Conservation (phyloP, 225 moss, liverwort and hornwort genomes). For the Bryum argenteum region DNA sequence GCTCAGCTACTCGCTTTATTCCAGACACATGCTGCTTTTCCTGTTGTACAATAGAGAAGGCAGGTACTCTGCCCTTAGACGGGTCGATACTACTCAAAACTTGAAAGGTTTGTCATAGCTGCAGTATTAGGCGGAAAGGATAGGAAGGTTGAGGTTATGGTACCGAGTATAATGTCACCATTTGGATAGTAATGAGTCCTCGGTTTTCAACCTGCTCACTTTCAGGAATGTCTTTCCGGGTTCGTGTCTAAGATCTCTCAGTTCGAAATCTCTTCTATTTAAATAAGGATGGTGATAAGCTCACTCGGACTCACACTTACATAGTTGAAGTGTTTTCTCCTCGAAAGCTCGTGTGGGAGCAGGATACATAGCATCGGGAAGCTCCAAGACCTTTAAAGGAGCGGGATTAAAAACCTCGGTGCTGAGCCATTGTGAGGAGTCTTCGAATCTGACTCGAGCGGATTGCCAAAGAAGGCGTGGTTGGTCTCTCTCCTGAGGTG, state of each 20-base stretch:
- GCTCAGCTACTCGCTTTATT: conserved; percentile 5
- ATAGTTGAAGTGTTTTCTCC: conserved; percentile 13
- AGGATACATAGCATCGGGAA: conserved; percentile 26
- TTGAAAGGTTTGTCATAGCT: conserved; percentile 8
- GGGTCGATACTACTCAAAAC: background rate
- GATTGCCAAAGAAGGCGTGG: conserved; percentile 35
- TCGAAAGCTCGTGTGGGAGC: conserved; percentile 27
- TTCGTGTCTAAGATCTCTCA: background rate
- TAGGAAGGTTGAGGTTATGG: conserved; percentile 23
- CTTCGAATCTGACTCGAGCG: conserved; percentile 16
- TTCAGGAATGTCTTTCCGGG: background rate
- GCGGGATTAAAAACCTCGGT: conserved; percentile 31
- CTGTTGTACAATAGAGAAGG: background rate
- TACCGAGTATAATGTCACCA: background rate
- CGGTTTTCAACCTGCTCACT: conserved; percentile 11
- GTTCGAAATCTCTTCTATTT: too few species aligned
- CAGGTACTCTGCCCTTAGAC: background rate
- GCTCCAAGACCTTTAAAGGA: conserved; percentile 26
- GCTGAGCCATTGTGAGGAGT: conserved; percentile 24
- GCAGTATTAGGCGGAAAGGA: conserved; percentile 4
- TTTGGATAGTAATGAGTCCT: background rate
- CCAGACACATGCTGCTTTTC: background rate
- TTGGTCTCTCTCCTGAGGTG: conserved; percentile 12
- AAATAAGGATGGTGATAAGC: conserved; percentile 1
- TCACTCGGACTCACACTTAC: conserved; percentile 29